Conservation (phyloP, 345 rosid species). For the Carallia pectinifolia region DNA sequence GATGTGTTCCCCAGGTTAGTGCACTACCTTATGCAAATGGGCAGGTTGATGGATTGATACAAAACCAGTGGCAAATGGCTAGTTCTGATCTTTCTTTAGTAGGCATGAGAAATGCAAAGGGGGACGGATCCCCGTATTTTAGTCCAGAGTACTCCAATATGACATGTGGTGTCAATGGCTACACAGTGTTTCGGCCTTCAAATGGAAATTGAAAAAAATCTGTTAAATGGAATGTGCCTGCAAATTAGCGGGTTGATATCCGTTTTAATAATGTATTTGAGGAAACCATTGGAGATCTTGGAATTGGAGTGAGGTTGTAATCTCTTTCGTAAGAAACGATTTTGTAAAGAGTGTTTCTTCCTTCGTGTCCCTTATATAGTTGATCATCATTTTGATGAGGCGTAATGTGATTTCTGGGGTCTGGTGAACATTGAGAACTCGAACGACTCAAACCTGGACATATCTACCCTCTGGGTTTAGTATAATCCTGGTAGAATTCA, state of each 20-base stretch:
- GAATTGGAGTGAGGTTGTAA: constrained; percentile 54
- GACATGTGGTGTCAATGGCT: constrained; percentile 61
- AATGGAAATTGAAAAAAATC: constrained; percentile 54
- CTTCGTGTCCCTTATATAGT: constrained; percentile 26
- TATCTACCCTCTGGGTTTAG: too few species aligned
- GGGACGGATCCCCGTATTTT: constrained; percentile 49
- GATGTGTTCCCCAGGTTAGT: constrained; percentile 51
- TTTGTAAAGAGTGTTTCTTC: constrained; percentile 15
- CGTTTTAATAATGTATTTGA: constrained; percentile 34
- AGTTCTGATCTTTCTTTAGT: constrained; percentile 57
- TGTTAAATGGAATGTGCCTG: constrained; percentile 6
- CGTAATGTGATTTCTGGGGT: constrained; percentile 8
- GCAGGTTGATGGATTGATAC: constrained; percentile 55
- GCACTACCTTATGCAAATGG: constrained; percentile 45
- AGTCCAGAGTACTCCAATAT: constrained; percentile 49
- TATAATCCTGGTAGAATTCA: too few species aligned
- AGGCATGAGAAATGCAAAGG: constrained; percentile 50
- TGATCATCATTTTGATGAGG: not conserved
- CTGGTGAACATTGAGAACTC: constrained; percentile 8
- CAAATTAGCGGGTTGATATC: constrained; percentile 18
- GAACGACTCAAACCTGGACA: not conserved
- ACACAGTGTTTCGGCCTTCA: constrained; percentile 65
- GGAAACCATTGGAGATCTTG: constrained; percentile 38
- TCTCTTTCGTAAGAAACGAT: constrained; percentile 38
- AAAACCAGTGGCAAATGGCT: constrained; percentile 62